Evolutionary conservation across 106 monocot species (phyloP), one percentile per base, ranked within the genome.

Genomic region (Chionographis japonica): DNA sequence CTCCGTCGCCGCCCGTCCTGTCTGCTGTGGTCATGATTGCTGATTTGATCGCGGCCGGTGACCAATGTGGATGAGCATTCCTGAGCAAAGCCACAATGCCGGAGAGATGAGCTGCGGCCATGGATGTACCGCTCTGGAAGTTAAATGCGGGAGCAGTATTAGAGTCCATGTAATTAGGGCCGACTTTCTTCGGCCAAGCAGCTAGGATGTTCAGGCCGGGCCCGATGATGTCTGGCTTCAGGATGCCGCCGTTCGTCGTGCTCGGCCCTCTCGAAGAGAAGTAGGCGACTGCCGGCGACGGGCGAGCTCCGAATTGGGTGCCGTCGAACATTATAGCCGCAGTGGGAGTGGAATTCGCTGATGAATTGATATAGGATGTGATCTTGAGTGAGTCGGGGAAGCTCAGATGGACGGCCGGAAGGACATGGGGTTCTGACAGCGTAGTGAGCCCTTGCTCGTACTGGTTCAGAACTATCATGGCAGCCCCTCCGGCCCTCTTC

Each of bases 1-100:
- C 16, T 6, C 79, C 79, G 16, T 56, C 57, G 13, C 14, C 39
- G 62, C 68, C 74, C 0, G 8, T 17, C 4, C 12, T 39, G 10
- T 69, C 16, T 8, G 74, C 64, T 13, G 82, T 74, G 8, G 82
- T 78, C 73, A 77, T 77, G 67, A 77, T 70, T 15, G 76, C 76
- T 13, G 77, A 72, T 35, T 77, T 77, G 67, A 82, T 68, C 18
- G 77, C 69, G 13, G 77, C 77, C 0, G 82, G 77, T 14, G 58
- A 65, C 77, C 77, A 77, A 17, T 50, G 39, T 1, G 69, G 77
- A 12, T 56, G 72, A 12, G 42, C 43, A 9, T n/a, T 42, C 35
- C 54, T 59, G 39, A 67, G 18, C 59, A 78, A 41, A 10, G 72
- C 60, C 17, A 67, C 66, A 12, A 78, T 58, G 1, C 71, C 78